Percentiles rank a stretch among this genome's conserved stretches.
phyloP scores from a whole-genome alignment of 2,329 filamentous ascomycete species.

The Beauveria sp. region DNA sequence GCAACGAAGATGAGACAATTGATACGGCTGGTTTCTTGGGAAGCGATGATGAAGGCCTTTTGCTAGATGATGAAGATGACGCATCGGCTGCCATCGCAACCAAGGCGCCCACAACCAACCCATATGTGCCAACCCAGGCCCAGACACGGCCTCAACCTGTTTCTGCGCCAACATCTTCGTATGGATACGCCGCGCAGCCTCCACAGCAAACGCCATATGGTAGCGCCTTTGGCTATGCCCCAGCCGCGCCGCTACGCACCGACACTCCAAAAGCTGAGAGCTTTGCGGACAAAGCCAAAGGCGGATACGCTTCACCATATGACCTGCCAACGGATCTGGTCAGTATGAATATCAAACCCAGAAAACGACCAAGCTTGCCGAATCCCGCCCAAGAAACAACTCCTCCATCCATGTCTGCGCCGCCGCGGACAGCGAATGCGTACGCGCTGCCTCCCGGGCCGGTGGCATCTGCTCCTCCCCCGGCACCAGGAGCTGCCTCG shows the following conservation, averaged over 20 bases:
- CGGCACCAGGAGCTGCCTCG: conserved; percentile 21
- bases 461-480: conserved; percentile 8
- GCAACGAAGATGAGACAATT: conserved; percentile 35
- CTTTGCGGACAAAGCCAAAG: conserved; percentile 84
- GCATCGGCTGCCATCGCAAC: conserved; percentile 15
- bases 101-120: conserved; percentile 10
- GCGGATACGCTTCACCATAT: conserved; percentile 89
- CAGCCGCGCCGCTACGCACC: conserved; percentile 26
- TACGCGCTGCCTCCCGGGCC: conserved; percentile 41
- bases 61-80: conserved; percentile 59
- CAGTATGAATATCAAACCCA: conserved; percentile 48
- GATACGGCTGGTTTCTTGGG: conserved; percentile 63
- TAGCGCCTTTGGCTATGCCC: conserved; percentile 21
- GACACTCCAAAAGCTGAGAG: conserved; percentile 60
- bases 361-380: conserved; percentile 57
- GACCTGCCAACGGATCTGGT: conserved; percentile 83
- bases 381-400: conserved; percentile 38
- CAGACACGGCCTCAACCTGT: conserved; percentile 7
- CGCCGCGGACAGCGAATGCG: conserved; percentile 50
- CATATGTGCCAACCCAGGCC: conserved; percentile 10
- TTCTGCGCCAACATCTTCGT: conserved; percentile 10
- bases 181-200: conserved; percentile 9
- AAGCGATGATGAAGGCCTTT: conserved; percentile 78
- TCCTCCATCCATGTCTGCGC: conserved; percentile 33
- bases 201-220: conserved; percentile 20